Percentiles rank a stretch among this genome's conserved stretches.
Evolutionary conservation across 1,139 yeast genomes (phyloP).

Genomic region (Scheffersomyces insectosa): DNA sequence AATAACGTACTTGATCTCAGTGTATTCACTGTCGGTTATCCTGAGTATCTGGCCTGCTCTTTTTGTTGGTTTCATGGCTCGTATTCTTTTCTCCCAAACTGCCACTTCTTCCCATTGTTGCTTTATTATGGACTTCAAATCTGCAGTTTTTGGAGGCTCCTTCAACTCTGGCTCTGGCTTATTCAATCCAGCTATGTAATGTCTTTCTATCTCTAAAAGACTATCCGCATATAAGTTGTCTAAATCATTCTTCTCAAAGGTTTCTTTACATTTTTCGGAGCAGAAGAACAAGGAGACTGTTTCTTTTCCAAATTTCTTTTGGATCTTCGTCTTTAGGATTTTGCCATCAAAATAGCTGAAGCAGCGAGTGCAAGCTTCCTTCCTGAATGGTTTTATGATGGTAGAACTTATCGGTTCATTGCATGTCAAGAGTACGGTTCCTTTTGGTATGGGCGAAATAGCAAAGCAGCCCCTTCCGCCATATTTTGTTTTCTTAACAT

Average conservation of each 20-base stretch:
- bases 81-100: conserved; percentile 38
- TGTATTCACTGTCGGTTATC: conserved; percentile 37
- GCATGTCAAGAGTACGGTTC: conserved; percentile 43
- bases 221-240: conserved; percentile 21
- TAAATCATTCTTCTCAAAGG: conserved; percentile 30
- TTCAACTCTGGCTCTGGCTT: conserved; percentile 20
- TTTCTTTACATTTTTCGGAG: conserved; percentile 40
- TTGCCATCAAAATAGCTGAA: conserved; percentile 52
- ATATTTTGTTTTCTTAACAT: conserved; percentile 43
- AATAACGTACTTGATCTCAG: conserved; percentile 38
- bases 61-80: conserved; percentile 28
- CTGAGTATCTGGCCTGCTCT: conserved; percentile 30
- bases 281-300: conserved; percentile 51
- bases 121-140: conserved; percentile 18
- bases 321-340: conserved; percentile 39
- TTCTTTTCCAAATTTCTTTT: conserved; percentile 10
- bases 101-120: conserved; percentile 30
- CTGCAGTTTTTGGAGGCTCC: conserved; percentile 24
- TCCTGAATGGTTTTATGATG: conserved; percentile 55
- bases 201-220: conserved; percentile 29
- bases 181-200: conserved; percentile 22
- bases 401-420: conserved; percentile 47
- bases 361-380: conserved; percentile 66
- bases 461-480: conserved; percentile 75
- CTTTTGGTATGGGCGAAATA: conserved; percentile 33